phyloP scores from a whole-genome alignment of 2,329 filamentous ascomycete species.

The Ceratocystis lukuohia region DNA sequence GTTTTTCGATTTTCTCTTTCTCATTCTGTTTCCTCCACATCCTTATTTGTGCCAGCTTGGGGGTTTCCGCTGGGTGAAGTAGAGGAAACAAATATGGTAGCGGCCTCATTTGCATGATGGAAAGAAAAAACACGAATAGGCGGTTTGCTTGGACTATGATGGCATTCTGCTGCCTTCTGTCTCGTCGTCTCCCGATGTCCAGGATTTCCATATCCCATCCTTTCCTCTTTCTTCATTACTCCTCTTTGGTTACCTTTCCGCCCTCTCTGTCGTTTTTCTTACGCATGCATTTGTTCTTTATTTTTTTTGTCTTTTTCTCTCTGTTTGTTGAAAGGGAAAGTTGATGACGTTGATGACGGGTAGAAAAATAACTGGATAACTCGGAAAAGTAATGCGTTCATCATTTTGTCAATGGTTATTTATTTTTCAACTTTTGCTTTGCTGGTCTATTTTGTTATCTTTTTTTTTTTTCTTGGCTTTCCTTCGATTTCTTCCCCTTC shows the following conservation, averaged over 20 bases:
- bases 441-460: not conserved
- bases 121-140: too few species aligned
- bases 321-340: constrained; percentile 2
- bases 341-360: constrained; percentile 10
- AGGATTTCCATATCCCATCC: too few species aligned
- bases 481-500: not conserved
- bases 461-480: not conserved
- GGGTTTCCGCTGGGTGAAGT: not conserved
- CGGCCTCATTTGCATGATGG: not conserved
- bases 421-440: not conserved
- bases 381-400: constrained; percentile 16
- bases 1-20: constrained; percentile 10
- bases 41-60: constrained; percentile 19
- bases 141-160: not conserved
- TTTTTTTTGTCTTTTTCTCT: not conserved
- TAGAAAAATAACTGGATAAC: constrained; percentile 14
- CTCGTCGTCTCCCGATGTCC: not conserved
- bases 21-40: constrained; percentile 4
- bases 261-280: not conserved
- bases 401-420: constrained; percentile 7
- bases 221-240: not conserved
- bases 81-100: not conserved
- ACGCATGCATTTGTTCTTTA: not conserved
- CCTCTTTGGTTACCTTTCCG: not conserved
- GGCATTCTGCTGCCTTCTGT: constrained; percentile 10